Base-by-base conservation (phyloP, 257 asterid genomes). In the Cynanchum wilfordii region DNA sequence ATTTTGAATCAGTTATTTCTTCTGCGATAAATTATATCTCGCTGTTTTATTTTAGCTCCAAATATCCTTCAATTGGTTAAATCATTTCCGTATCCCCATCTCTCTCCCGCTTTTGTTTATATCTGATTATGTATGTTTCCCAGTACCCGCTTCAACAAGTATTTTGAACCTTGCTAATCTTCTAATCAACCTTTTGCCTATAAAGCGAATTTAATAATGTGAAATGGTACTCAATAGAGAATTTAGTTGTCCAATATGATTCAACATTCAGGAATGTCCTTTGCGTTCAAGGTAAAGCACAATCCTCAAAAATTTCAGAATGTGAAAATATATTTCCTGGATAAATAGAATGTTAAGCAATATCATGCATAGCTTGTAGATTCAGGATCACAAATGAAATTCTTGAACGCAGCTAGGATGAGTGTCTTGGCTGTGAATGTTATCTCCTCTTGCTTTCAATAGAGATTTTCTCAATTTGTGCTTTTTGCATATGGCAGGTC, bases 401-500 rank as follows among this genome's bases (percentile, higher is more conserved):
- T 7, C 57, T 7, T 42, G 30, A 50, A 27, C 57, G 19, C 7
- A 13, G 1, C 7, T 50, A 50, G 45, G 13, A 6, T 70, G 63
- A 12, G 4, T 59, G 76, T 47, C 62, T 60, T 60, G 3, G 9
- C 15, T 19, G 2, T 25, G 65, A 38, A 10, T 38, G 7, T 30
- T 62, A 60, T 62, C 13, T 1, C 19, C 29, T 64, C 25, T 49
- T 68, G 55, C 52, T 4, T 11, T 11, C 27, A 30, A 2, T 10
- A 54, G 27, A 17, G 54, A 52, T 36, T 47, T 76, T 22, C 50
- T 30, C 17, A 22, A 52, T 16, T 36, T 20, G 40, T 69, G 33
- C 44, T 12, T 59, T 59, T 76, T 22, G 40, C 42, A 36, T 69
- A 66, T 42, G 54, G 45, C 87, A 95, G 99, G 91, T 73, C 20